Base-by-base conservation (phyloP, 2,329 filamentous ascomycete genomes). In the Acarospora socialis region DNA sequence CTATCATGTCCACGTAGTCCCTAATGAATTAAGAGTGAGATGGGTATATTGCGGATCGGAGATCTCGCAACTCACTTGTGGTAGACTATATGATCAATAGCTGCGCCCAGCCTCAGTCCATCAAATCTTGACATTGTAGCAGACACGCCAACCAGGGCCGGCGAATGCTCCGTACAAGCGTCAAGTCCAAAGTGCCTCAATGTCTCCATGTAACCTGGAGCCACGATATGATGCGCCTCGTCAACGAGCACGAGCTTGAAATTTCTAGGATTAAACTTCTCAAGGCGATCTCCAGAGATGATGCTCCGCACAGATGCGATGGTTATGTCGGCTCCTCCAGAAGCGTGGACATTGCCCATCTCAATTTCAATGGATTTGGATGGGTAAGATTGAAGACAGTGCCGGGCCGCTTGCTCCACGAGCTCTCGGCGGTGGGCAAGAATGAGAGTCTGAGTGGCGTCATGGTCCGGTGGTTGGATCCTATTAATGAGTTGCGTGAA, bases 171-270 rank as follows among this genome's bases (percentile, higher is more conserved):
- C 1, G 20, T 12, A 31, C 16, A 12, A 8, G 13, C 33, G 54
- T 49, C 7, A 39, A 92, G 66, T 0, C 76, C 72, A 51, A 98
- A 92, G 53, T 95, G 73, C n/a, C 68, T 61, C 28, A 98, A 61
- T 0, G 75, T 68, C 24, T 69, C 66, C 39, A 92, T 64, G 48
- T 95, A 95, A 5, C 75, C 73, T 2, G 72, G 66, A 1, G 90
- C 81, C 26, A 94, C 86, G 32, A 95, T 92, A 54, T 98, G 90
- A 52, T 98, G 90, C 4, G 87, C 90, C 56, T 98, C 90, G 43
- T 98, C 90, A 3, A 98, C 87, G 3, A 98, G 66, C 0, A 98
- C 61, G 0, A 98, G 70, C 56, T 98, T 98, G 63, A 87, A 95
- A 5, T 61, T 63, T 0, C 54, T 55, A 0, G 84, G 80, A 43